Evolutionary conservation across 805 yeast genomes (phyloP), one percentile per base, ranked within the genome.

Genomic region (Saccharomyces paradoxus): DNA sequence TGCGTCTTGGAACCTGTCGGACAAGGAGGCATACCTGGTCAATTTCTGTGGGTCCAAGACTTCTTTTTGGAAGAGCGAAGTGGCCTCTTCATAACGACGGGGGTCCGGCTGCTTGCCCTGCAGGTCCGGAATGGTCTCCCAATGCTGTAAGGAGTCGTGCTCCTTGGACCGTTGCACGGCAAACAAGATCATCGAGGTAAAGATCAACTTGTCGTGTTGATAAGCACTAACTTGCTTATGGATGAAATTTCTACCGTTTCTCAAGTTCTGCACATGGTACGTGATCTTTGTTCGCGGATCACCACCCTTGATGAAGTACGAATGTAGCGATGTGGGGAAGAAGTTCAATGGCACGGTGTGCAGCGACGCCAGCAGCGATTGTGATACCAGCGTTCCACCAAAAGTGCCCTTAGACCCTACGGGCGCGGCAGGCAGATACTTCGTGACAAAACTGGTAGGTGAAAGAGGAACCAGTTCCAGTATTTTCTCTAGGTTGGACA

Each of bases 321-420:
- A 76, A 63, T 85, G 90, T 54, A 83, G 69, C 10, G 88, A 79
- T 32, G 79, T 76, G 1, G 90, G 89, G 29, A 71, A 71, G 68
- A 78, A 79, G 22, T 67, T 60, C 1, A 59, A 64, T n/a, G 77
- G 75, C 5, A 81, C 73, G 7, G 82, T 77, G 50, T 76, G 73
- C 32, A 83, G 71, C 2, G 86, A 83, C 5, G 87, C 88, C 55
- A 78, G 66, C 3, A 84, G 67, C 2, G 89, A 73, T 60, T 85
- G 90, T 0, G 87, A 87, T 17, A 83, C 81, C 47, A 81, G 70
- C 21, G 83, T 81, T 9, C 91, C 90, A 1, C 90, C 90, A 70
- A 84, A 85, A 0, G 84, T 80, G 1, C 88, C 89, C 48, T 84
- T 71, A 2, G 87, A 85, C 0, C 81, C 78, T 5, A 71, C 72